These are phyloP conservation scores for Fusarium sp. DNA, from an alignment of 2,329 filamentous ascomycete species.

Conservation along the genomic window DNA sequence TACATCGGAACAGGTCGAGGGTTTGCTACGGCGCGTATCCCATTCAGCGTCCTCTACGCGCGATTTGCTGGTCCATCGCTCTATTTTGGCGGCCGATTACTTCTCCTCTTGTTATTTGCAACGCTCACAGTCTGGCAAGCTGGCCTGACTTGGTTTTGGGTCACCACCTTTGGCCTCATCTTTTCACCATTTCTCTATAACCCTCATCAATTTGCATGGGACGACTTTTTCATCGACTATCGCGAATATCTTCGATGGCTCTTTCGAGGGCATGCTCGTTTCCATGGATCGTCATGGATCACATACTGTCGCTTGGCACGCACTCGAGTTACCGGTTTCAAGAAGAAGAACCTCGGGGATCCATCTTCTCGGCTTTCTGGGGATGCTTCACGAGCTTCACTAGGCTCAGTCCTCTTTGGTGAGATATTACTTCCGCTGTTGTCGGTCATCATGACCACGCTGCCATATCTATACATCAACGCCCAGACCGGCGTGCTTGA, in stretches of 20 bases:
- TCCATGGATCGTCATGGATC: not conserved
- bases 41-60: not conserved
- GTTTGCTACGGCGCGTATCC: not conserved
- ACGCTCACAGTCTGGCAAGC: not conserved
- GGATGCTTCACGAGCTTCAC: not conserved
- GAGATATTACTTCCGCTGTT: not conserved
- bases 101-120: not conserved
- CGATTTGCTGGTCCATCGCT: not conserved
- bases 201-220: not conserved
- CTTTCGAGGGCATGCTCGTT: not conserved
- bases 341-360: not conserved
- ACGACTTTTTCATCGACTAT: not conserved
- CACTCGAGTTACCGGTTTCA: not conserved
- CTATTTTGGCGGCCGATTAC: not conserved
- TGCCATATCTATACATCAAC: not conserved
- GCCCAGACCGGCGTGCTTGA: not conserved
- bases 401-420: not conserved
- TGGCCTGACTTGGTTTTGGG: not conserved
- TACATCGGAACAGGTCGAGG: not conserved
- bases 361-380: not conserved
- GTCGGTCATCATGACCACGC: not conserved
- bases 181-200: conserved; percentile 1
- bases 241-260: not conserved
- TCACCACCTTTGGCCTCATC: not conserved
- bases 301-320: not conserved